Percentiles rank a stretch among this genome's conserved stretches.
Evolutionary conservation across 805 yeast species (phyloP).

Genomic region (Candida lessepsii): DNA sequence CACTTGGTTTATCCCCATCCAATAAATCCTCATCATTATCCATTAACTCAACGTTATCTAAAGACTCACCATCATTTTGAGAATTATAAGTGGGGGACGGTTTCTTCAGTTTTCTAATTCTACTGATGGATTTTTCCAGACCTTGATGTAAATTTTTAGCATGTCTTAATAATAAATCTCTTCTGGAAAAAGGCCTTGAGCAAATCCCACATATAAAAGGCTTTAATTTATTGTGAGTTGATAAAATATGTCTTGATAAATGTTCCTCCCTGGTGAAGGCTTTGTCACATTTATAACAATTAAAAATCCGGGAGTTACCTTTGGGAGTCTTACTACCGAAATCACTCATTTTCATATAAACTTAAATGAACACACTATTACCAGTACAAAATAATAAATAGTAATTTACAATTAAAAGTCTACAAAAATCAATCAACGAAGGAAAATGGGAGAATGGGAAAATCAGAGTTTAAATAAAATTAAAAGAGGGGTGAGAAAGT

Average conservation of each 20-base stretch:
- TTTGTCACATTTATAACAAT: constrained; percentile 40
- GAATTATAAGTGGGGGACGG: background rate
- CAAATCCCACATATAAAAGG: constrained; percentile 47
- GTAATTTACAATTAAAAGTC: background rate
- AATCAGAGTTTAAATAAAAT: constrained; percentile 2
- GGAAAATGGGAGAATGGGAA: constrained; percentile 4
- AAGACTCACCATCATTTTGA: constrained; percentile 2
- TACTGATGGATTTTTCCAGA: constrained; percentile 41
- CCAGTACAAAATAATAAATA: too few species aligned
- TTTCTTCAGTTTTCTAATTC: constrained; percentile 41
- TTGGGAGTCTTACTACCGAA: constrained; percentile 44
- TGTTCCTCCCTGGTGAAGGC: constrained; percentile 50
- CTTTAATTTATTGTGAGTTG: constrained; percentile 44
- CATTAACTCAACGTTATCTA: background rate
- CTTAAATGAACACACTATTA: too few species aligned
- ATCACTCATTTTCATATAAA: too few species aligned
- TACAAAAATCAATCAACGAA: constrained; percentile 3
- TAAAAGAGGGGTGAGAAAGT: constrained; percentile 12
- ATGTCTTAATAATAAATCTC: constrained; percentile 43
- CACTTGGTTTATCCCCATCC: constrained; percentile 5
- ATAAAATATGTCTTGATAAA: constrained; percentile 40
- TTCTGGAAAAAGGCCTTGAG: constrained; percentile 39
- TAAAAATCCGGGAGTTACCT: constrained; percentile 44
- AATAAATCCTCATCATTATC: background rate
- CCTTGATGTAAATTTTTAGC: constrained; percentile 47